Base-by-base conservation (phyloP, 139 green algal species). In the Tetraselmis chui region DNA sequence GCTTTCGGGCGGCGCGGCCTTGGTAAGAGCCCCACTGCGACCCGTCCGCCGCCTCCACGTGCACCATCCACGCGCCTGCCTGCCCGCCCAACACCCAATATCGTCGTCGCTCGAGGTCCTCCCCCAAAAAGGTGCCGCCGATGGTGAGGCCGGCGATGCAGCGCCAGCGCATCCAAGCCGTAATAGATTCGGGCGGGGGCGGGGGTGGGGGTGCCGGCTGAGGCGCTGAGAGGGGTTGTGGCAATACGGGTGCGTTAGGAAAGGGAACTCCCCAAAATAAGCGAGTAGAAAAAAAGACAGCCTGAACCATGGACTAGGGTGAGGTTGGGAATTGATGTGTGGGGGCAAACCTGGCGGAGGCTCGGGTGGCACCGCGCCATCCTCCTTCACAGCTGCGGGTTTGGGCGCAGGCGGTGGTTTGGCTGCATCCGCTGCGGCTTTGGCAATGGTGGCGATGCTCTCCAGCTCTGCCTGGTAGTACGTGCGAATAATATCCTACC, bases 81-180 rank as follows among this genome's bases (percentile, higher is more conserved):
- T 30, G 67, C 27, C 84, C 84, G 28, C 93, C 94, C 27, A 97
- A 67, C n/a, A 88, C 91, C 94, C 94, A 97, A 90, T 96, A 97
- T 28, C 89, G 87, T 28, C 92, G 87, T 0, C 89, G 67, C 2
- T 86, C 83, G 26, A 83, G 80, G 85, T 97, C 94, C 1, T 59
- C 58, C 31, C 94, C 94, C 67, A 97, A 80, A 0, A 67, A 67
- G 45, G 45, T 67, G 45, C 45, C 45, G 45, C 26, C 26, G 23
- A 28, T 2, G 5, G 25, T 77, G 74, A 29, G 26, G n/a, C 74
- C 74, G 23, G 74, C 74, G 23, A 18, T 67, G 45, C 45, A 67
- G 45, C 45, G 45, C 45, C 45, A 67, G 45, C 45, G 45, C 45
- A 67, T 67, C 45, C 45, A 67, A 18, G 45, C 45, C 45, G 45